phyloP scores from a whole-genome alignment of 2,329 filamentous ascomycete genomes.

The Zalaria obscura region DNA sequence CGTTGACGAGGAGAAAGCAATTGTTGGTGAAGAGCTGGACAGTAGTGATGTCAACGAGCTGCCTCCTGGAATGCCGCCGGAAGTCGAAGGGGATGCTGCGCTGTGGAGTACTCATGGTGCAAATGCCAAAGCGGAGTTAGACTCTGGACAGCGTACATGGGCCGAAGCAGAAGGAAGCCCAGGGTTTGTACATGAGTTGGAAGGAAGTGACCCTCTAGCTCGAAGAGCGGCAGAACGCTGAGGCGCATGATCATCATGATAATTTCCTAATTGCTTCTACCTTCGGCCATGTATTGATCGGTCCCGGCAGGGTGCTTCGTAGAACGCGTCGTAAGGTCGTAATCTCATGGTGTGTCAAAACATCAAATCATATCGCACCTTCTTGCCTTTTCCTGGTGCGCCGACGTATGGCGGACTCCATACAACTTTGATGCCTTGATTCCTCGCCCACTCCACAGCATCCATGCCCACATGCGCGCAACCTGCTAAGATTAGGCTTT shows the following conservation, averaged over 20 bases:
- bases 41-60: neutral
- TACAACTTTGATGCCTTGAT: conserved; percentile 19
- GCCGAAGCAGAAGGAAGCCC: conserved; percentile 1
- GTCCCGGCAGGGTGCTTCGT: too few species aligned
- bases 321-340: too few species aligned
- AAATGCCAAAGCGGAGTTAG: neutral
- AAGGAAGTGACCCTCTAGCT: neutral
- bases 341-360: too few species aligned
- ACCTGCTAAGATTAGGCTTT: conserved; percentile 18
- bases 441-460: conserved; percentile 25
- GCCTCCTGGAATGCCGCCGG: neutral
- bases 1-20: neutral
- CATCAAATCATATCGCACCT: neutral
- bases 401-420: conserved; percentile 4
- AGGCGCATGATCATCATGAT: too few species aligned
- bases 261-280: too few species aligned
- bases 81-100: neutral
- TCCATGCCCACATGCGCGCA: conserved; percentile 23
- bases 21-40: neutral
- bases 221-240: too few species aligned
- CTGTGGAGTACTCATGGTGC: too few species aligned
- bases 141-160: neutral
- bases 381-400: conserved; percentile 1
- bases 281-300: too few species aligned
- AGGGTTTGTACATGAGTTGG: neutral